Conservation (phyloP, 345 rosid species). For the Eucalyptus curtisii region DNA sequence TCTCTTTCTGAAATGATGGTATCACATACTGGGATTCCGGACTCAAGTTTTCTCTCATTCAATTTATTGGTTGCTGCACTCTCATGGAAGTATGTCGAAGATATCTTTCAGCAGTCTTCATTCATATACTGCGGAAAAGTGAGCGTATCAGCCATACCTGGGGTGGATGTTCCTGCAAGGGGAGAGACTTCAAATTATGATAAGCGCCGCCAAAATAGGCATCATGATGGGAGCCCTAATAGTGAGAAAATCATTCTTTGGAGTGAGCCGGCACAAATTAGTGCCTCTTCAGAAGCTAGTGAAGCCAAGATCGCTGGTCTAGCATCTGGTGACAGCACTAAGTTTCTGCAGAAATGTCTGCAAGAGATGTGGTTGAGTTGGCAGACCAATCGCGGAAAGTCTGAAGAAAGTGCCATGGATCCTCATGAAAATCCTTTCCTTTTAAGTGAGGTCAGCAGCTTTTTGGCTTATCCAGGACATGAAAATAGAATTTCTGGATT, state of each 20-base stretch:
- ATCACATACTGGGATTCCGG: conserved; percentile 16
- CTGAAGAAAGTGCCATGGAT: conserved; percentile 30
- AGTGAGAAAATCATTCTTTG: conserved; percentile 31
- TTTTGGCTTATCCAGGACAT: conserved; percentile 27
- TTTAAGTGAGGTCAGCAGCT: conserved; percentile 48
- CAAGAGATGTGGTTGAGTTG: conserved; percentile 63
- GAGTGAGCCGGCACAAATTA: conserved; percentile 44
- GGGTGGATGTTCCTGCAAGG: conserved; percentile 3
- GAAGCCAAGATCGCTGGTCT: conserved; percentile 9
- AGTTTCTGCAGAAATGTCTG: conserved; percentile 28
- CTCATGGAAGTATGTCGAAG: conserved; percentile 28
- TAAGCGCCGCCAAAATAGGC: conserved; percentile 13
- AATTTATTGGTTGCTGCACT: conserved; percentile 43
- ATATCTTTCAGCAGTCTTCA: conserved; percentile 28
- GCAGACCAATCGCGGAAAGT: conserved; percentile 25
- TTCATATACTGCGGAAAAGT: conserved; percentile 50
- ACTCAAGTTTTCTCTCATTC: conserved; percentile 30
- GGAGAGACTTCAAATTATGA: conserved; percentile 9
- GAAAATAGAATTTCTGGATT: conserved; percentile 31
- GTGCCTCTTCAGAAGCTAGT: conserved; percentile 16
- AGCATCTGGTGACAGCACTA: conserved; percentile 12
- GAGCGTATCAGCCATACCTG: conserved; percentile 29
- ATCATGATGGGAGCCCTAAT: conserved; percentile 16
- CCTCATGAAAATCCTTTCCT: conserved; percentile 49
- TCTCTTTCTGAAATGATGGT: conserved; percentile 15